A percentile compares a stretch with the other conserved stretches of the same genome.
phyloP scores from a whole-genome alignment of 2,329 filamentous ascomycete species.

The Malbranchea cinnamomea region DNA sequence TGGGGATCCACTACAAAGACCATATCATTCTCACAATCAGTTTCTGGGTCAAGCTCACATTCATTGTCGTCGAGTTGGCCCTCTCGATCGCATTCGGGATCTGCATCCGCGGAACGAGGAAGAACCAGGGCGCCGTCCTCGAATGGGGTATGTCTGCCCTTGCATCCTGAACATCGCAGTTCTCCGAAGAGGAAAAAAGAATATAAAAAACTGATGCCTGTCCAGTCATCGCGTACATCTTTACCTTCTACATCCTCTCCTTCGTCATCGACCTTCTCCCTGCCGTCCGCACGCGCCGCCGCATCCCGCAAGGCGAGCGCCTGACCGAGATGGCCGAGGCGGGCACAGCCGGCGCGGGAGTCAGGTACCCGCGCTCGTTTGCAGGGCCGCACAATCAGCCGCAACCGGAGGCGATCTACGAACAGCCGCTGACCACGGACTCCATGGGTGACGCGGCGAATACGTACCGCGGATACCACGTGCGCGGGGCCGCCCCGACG shows the following conservation, averaged over 20 bases:
- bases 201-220: background rate
- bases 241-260: slow-evolving; percentile 73
- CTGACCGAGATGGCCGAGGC: slow-evolving; percentile 15
- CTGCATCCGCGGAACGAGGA: slow-evolving; percentile 28
- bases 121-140: slow-evolving; percentile 58
- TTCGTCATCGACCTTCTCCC: slow-evolving; percentile 82
- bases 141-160: slow-evolving; percentile 47
- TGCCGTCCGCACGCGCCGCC: slow-evolving; percentile 47
- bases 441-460: slow-evolving; percentile 20
- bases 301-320: slow-evolving; percentile 27
- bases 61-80: slow-evolving; percentile 64
- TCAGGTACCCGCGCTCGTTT: slow-evolving; percentile 3
- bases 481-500: too few species aligned
- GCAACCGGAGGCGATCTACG: slow-evolving; percentile 14
- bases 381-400: background rate
- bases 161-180: background rate
- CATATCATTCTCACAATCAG: slow-evolving; percentile 58
- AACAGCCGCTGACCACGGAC: slow-evolving; percentile 25
- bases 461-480: slow-evolving; percentile 10
- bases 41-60: slow-evolving; percentile 76
- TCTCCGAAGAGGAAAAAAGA: background rate
- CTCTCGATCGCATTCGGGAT: slow-evolving; percentile 55
- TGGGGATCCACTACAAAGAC: slow-evolving; percentile 60
- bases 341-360: too few species aligned
- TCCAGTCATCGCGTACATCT: slow-evolving; percentile 58